Percentiles rank a stretch among this genome's conserved stretches.
Evolutionary conservation across 2,329 filamentous ascomycete genomes (phyloP).

Genomic region (Geoglossum cookeanum): DNA sequence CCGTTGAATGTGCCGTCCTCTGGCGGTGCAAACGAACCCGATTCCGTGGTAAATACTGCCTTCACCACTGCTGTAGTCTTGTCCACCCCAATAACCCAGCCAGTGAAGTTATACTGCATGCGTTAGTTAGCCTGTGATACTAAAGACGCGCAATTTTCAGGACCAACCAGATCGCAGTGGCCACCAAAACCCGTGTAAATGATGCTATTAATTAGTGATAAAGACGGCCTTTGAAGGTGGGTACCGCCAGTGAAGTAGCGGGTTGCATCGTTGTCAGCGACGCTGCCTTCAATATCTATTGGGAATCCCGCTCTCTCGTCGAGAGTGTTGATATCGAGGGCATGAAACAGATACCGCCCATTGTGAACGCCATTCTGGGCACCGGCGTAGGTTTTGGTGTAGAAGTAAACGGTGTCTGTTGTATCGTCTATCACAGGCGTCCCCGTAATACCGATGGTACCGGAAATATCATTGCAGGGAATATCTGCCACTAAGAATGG

Average conservation of each 20-base stretch:
- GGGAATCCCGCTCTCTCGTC: slow-evolving; percentile 26
- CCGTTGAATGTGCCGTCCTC: slow-evolving; percentile 5
- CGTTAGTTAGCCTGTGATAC: not conserved
- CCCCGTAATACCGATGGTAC: slow-evolving; percentile 26
- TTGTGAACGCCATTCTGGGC: slow-evolving; percentile 18
- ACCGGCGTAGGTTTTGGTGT: slow-evolving; percentile 13
- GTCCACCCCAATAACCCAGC: slow-evolving; percentile 31
- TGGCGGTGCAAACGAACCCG: slow-evolving; percentile 8
- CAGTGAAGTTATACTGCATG: slow-evolving; percentile 32
- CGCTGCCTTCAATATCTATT: slow-evolving; percentile 27
- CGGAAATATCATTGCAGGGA: slow-evolving; percentile 30
- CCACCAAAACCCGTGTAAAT: slow-evolving; percentile 35
- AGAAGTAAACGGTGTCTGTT: slow-evolving; percentile 16
- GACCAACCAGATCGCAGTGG: slow-evolving; percentile 28
- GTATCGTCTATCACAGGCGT: slow-evolving; percentile 9
- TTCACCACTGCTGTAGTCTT: slow-evolving; percentile 19
- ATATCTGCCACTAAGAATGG: slow-evolving; percentile 32
- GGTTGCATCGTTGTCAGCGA: slow-evolving; percentile 26
- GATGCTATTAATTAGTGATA: slow-evolving; percentile 27
- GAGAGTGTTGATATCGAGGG: slow-evolving; percentile 22
- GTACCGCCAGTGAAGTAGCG: slow-evolving; percentile 34
- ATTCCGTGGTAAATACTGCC: slow-evolving; percentile 10
- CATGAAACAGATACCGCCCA: slow-evolving; percentile 23
- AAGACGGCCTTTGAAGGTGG: slow-evolving; percentile 30
- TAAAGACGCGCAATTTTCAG: not conserved